Percentiles rank a stretch among this genome's conserved stretches.
phyloP scores from a whole-genome alignment of 2,329 filamentous ascomycete species.

The Diaporthe destruens region DNA sequence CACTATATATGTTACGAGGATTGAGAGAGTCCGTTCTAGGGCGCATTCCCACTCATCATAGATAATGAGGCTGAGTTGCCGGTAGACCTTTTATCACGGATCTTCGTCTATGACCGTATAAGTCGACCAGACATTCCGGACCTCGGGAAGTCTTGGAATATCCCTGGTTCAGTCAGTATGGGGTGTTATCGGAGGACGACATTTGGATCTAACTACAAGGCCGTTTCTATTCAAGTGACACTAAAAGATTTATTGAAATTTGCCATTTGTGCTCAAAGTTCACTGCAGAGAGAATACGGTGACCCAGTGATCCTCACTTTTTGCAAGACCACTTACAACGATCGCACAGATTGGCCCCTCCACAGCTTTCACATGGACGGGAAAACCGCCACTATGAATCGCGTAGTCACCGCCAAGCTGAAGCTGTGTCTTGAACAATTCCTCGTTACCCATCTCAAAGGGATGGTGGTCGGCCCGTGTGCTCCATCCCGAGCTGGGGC shows the following conservation, averaged over 20 bases:
- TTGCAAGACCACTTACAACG: constrained; percentile 8
- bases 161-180: constrained; percentile 3
- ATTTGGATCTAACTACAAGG: not conserved
- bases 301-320: not conserved
- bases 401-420: constrained; percentile 37
- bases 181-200: not conserved
- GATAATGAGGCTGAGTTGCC: not conserved
- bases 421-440: constrained; percentile 33
- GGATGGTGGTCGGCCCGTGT: constrained; percentile 36
- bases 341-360: constrained; percentile 10
- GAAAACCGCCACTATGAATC: constrained; percentile 27
- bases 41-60: constrained; percentile 3
- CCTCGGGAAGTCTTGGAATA: not conserved
- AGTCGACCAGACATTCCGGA: not conserved
- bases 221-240: no score
- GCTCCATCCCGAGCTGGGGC: constrained; percentile 35
- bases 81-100: constrained; percentile 2
- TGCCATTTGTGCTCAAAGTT: not conserved
- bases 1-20: constrained; percentile 12
- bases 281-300: not conserved
- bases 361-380: constrained; percentile 8
- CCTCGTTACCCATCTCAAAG: constrained; percentile 37
- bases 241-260: not conserved
- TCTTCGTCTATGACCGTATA: constrained; percentile 20
- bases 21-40: not conserved